Evolutionary conservation across 352 stramenopile genomes (phyloP).

Genomic region (Phytophthora capsici): DNA sequence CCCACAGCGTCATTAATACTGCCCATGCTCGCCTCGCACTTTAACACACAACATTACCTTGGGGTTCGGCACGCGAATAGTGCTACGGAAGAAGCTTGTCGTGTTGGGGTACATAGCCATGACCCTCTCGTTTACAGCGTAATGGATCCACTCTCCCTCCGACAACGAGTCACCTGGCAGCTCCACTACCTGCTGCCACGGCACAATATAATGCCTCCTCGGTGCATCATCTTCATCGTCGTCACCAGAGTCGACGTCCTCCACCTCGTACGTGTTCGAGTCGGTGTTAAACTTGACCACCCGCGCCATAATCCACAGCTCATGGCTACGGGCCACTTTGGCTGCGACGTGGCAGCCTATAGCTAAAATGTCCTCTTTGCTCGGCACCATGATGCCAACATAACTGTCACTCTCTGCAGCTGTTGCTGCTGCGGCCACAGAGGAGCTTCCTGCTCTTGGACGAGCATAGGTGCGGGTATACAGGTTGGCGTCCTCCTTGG

Average conservation of each 20-base stretch:
- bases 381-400: constrained; percentile 24
- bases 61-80: constrained; percentile 92
- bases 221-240: constrained; percentile 59
- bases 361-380: constrained; percentile 48
- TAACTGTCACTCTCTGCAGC: constrained; percentile 20
- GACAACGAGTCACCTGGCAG: constrained; percentile 82
- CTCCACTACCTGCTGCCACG: constrained; percentile 87
- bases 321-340: constrained; percentile 79
- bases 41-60: constrained; percentile 48
- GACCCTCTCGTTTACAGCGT: constrained; percentile 89
- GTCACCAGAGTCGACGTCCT: constrained; percentile 93
- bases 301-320: constrained; percentile 93
- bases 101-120: constrained; percentile 99
- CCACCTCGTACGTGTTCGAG: constrained; percentile 95
- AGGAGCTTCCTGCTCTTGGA: constrained; percentile 28
- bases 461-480: constrained; percentile 43
- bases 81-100: constrained; percentile 96
- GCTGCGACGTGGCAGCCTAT: constrained; percentile 69
- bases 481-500: constrained; percentile 32
- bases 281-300: constrained; percentile 90
- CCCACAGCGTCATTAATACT: too few species aligned
- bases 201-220: constrained; percentile 72
- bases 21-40: neutral
- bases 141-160: constrained; percentile 80
- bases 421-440: neutral